Evolutionary conservation across 2,329 filamentous ascomycete species (phyloP).

Genomic region (Dactylellina haptotyla): DNA sequence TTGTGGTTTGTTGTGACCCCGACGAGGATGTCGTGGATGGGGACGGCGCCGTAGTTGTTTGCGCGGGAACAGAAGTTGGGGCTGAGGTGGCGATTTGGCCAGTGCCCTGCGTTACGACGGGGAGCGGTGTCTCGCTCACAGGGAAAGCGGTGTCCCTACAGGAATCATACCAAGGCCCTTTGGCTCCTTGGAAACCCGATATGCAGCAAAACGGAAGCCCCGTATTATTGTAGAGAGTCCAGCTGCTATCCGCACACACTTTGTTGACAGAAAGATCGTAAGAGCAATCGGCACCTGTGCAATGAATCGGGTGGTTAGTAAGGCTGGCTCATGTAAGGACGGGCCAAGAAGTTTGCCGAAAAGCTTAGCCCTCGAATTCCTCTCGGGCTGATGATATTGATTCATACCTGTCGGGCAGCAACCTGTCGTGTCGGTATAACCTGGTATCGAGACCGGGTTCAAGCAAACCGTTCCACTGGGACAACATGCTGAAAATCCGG

Average conservation of each 20-base stretch:
- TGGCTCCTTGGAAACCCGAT: background rate
- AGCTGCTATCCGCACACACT: slow-evolving; percentile 23
- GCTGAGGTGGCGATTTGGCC: background rate
- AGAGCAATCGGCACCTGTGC: slow-evolving; percentile 14
- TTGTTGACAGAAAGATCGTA: background rate
- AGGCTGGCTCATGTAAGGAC: background rate
- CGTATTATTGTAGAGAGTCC: slow-evolving; percentile 27
- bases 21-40: background rate
- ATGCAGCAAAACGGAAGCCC: slow-evolving; percentile 33
- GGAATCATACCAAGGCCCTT: background rate
- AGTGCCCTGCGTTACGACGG: slow-evolving; percentile 6
- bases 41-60: background rate
- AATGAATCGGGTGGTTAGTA: background rate
- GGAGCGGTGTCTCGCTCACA: background rate
- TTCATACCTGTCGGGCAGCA: slow-evolving; percentile 26
- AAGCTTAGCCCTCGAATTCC: slow-evolving; percentile 7
- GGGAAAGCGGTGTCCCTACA: slow-evolving; percentile 6
- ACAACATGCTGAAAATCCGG: slow-evolving; percentile 29
- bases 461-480: slow-evolving; percentile 14
- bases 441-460: slow-evolving; percentile 6
- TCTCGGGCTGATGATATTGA: background rate
- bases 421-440: slow-evolving; percentile 21
- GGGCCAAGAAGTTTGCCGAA: slow-evolving; percentile 1
- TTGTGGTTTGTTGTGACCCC: background rate
- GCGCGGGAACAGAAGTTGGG: background rate